Percentiles rank a stretch among this genome's conserved stretches.
These are phyloP conservation scores for Solanum corneliomulleri DNA, from an alignment of 257 asterid species.

Conservation along the genomic window DNA sequence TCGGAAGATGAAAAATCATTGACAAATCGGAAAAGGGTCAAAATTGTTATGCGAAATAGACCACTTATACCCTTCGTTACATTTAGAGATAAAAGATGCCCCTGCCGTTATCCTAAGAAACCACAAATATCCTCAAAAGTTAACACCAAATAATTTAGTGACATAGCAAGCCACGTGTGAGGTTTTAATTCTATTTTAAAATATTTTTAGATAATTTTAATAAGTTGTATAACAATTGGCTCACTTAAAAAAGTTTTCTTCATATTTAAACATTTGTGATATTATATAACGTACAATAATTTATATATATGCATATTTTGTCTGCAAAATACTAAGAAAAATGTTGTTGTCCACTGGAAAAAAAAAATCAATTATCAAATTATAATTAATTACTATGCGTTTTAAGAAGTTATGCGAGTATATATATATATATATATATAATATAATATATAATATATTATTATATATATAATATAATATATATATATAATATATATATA, in stretches of 20 bases:
- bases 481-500: background rate
- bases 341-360: background rate
- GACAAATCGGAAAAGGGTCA: too few species aligned
- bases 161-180: background rate
- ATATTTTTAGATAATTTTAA: background rate
- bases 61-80: too few species aligned
- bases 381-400: background rate
- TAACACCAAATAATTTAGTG: too few species aligned
- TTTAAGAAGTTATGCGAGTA: background rate
- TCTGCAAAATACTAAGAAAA: background rate
- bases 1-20: too few species aligned
- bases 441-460: too few species aligned
- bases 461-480: too few species aligned
- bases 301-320: background rate
- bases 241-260: background rate
- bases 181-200: background rate
- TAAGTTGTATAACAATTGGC: background rate
- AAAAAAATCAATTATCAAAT: background rate
- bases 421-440: background rate
- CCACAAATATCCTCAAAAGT: too few species aligned
- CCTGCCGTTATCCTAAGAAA: too few species aligned
- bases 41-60: too few species aligned
- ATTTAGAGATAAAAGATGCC: too few species aligned
- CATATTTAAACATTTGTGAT: background rate
- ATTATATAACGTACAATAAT: background rate